These are phyloP conservation scores for Russula olivacea DNA, from an alignment of 768 basidiomycete genomes.

Conservation along the genomic window DNA sequence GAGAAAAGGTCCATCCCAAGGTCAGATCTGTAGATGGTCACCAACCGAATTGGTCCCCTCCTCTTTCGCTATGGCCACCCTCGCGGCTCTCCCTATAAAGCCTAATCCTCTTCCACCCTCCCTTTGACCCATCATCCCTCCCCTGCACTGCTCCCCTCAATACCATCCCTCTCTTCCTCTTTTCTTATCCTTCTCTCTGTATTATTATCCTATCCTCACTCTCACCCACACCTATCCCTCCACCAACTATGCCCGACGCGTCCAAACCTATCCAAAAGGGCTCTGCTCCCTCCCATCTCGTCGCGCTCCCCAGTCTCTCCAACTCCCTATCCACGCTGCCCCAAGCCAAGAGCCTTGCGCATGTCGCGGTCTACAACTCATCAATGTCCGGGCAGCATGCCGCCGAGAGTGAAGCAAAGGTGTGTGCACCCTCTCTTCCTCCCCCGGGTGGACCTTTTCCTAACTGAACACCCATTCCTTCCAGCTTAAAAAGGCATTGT, in stretches of 20 bases:
- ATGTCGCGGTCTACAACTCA: constrained; percentile 58
- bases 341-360: constrained; percentile 63
- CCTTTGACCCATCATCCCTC: constrained; percentile 20
- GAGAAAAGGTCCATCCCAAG: constrained; percentile 4
- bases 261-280: constrained; percentile 30
- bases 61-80: constrained; percentile 10
- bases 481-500: constrained; percentile 60
- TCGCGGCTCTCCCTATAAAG: constrained; percentile 28
- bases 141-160: constrained; percentile 14
- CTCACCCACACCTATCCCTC: constrained; percentile 14
- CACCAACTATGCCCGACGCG: constrained; percentile 35
- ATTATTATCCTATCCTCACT: constrained; percentile 4
- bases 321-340: constrained; percentile 63
- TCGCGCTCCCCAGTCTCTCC: constrained; percentile 69
- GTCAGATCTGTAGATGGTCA: constrained; percentile 21
- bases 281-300: constrained; percentile 45
- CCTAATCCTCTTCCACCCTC: constrained; percentile 27
- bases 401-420: constrained; percentile 73
- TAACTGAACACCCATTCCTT: constrained; percentile 22
- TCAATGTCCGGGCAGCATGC: constrained; percentile 58
- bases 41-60: constrained; percentile 16
- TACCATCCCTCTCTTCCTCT: constrained; percentile 1
- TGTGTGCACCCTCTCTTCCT: constrained; percentile 29
- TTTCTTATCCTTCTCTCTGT: constrained; percentile 19
- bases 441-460: not conserved